These are phyloP conservation scores for Clathrus columnatus DNA, from an alignment of 768 basidiomycete species.

Conservation along the genomic window DNA sequence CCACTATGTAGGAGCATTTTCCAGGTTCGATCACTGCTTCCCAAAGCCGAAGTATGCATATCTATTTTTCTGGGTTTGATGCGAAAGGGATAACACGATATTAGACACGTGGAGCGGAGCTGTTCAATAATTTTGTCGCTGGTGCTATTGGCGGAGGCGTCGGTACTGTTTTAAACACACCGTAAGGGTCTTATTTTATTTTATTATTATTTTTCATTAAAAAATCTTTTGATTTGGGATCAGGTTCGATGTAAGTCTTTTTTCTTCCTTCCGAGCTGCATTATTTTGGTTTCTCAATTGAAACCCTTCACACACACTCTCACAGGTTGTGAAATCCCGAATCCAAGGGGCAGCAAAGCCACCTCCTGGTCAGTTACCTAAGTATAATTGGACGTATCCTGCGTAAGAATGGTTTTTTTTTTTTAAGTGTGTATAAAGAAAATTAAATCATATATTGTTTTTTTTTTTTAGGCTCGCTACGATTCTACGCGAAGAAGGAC, in stretches of 20 bases:
- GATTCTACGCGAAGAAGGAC: slow-evolving; percentile 82
- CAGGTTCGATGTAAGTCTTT: slow-evolving; percentile 39
- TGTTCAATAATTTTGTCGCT: slow-evolving; percentile 89
- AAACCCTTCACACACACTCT: neutral
- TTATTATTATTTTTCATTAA: neutral
- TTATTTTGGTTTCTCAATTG: too few relatives aligned
- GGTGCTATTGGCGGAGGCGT: slow-evolving; percentile 85
- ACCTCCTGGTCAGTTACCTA: slow-evolving; percentile 60
- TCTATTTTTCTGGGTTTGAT: neutral
- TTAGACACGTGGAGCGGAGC: slow-evolving; percentile 55
- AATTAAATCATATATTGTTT: neutral
- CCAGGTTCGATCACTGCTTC: slow-evolving; percentile 70
- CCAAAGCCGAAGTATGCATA: slow-evolving; percentile 67
- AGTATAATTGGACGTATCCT: slow-evolving; percentile 95
- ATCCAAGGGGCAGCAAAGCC: slow-evolving; percentile 68
- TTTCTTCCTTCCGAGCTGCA: neutral
- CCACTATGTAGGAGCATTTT: slow-evolving; percentile 52
- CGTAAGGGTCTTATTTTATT: slow-evolving; percentile 39
- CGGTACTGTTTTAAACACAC: slow-evolving; percentile 88
- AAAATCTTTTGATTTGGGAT: neutral
- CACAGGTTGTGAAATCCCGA: slow-evolving; percentile 88
- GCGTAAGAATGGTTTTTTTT: slow-evolving; percentile 32
- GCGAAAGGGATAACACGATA: neutral
- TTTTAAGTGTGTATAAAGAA: neutral
- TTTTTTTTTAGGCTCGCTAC: slow-evolving; percentile 41